phyloP scores from a whole-genome alignment of 192 early-diverging fungal species.

The Mortierella antarctica region DNA sequence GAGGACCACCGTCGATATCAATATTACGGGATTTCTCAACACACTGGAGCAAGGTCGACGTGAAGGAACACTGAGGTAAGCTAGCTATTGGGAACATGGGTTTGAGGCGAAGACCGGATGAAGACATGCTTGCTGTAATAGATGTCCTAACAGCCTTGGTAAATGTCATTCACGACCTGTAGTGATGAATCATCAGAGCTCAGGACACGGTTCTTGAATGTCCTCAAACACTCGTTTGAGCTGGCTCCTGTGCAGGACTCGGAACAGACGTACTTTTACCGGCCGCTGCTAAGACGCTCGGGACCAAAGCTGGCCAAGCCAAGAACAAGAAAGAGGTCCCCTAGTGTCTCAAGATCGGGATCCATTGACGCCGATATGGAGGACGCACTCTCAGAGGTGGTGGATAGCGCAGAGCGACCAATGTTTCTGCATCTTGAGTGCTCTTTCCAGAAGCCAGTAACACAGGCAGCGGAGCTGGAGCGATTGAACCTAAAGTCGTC shows the following conservation, averaged over 20 bases:
- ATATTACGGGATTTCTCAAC: constrained; percentile 67
- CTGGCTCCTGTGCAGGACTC: constrained; percentile 55
- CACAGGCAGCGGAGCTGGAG: constrained; percentile 49
- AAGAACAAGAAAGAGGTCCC: constrained; percentile 49
- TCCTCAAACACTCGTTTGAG: constrained; percentile 72
- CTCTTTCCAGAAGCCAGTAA: constrained; percentile 65
- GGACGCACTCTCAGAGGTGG: constrained; percentile 56
- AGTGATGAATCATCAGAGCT: constrained; percentile 55
- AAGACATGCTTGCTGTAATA: no score
- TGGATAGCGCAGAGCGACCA: constrained; percentile 74
- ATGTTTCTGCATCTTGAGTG: constrained; percentile 77
- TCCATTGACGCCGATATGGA: constrained; percentile 51
- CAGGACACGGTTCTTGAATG: constrained; percentile 61
- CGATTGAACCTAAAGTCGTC: constrained; percentile 32
- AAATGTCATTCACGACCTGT: neutral
- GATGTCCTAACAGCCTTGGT: no score
- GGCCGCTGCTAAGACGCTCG: constrained; percentile 57
- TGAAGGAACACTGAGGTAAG: constrained; percentile 44
- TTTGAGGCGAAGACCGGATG: no score
- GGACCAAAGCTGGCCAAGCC: constrained; percentile 39
- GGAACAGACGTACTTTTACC: constrained; percentile 71
- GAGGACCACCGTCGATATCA: constrained; percentile 62
- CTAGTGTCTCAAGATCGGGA: constrained; percentile 42
- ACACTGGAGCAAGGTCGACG: constrained; percentile 58
- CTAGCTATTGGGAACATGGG: neutral